Percentiles rank a stretch among this genome's conserved stretches.
Evolutionary conservation across 192 early-diverging fungal genomes (phyloP).

Genomic region (Rhizophagus clarus): DNA sequence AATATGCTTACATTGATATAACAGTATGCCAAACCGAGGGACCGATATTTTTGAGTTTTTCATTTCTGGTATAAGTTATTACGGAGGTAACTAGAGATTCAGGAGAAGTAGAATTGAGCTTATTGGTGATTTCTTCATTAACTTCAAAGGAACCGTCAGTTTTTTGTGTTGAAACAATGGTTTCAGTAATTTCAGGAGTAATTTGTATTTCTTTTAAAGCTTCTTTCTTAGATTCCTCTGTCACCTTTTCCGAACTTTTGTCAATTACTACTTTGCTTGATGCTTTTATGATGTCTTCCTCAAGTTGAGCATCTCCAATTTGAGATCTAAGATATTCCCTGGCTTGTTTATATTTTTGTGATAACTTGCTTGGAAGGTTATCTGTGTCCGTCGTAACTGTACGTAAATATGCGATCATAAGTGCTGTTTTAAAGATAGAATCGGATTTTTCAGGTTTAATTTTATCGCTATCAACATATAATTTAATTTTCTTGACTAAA

Average conservation of each 20-base stretch:
- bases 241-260: not conserved
- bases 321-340: slow-evolving; percentile 6
- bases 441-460: not conserved
- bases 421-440: not conserved
- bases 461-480: not conserved
- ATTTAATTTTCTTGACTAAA: not conserved
- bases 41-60: not conserved
- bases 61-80: not conserved
- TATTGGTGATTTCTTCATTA: not conserved
- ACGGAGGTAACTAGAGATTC: not conserved
- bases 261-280: slow-evolving; percentile 17
- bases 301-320: slow-evolving; percentile 3
- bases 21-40: not conserved
- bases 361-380: not conserved
- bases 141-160: slow-evolving; percentile 3
- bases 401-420: not conserved
- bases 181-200: not conserved
- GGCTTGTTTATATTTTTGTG: not conserved
- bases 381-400: not conserved
- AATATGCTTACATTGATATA: not conserved
- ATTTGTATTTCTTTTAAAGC: not conserved
- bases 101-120: not conserved
- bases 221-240: not conserved
- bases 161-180: slow-evolving; percentile 3
- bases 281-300: not conserved